phyloP scores from a whole-genome alignment of 2,329 filamentous ascomycete genomes.

The Elsinoe perseae region DNA sequence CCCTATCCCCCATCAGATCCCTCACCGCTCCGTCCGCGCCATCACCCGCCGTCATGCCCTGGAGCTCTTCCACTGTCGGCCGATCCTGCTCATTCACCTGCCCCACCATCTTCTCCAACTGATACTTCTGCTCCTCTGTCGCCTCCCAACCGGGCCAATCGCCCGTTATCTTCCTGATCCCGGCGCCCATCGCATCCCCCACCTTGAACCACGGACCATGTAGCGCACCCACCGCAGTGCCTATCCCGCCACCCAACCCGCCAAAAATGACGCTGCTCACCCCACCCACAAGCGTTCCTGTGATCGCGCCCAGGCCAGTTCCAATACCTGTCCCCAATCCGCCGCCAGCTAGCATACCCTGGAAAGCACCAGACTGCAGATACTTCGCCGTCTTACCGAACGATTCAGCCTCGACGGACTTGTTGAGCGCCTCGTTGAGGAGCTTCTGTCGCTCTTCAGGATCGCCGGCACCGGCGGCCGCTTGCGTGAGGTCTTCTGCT shows the following conservation, averaged over 20 bases:
- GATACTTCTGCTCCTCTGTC: slow-evolving; percentile 29
- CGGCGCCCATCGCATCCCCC: slow-evolving; percentile 31
- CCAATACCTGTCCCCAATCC: slow-evolving; percentile 32
- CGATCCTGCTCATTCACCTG: slow-evolving; percentile 30
- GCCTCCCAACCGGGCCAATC: slow-evolving; percentile 32
- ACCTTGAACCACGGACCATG: slow-evolving; percentile 31
- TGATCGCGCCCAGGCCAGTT: slow-evolving; percentile 30
- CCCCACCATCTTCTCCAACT: slow-evolving; percentile 33
- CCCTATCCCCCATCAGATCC: neutral
- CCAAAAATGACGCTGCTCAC: slow-evolving; percentile 29
- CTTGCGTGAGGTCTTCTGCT: slow-evolving; percentile 34
- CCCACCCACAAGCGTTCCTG: slow-evolving; percentile 31
- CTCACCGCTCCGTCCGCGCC: neutral
- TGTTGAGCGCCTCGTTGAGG: slow-evolving; percentile 34
- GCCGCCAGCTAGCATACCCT: slow-evolving; percentile 34
- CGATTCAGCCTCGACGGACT: slow-evolving; percentile 35
- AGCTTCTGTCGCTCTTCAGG: slow-evolving; percentile 33
- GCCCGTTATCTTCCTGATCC: slow-evolving; percentile 29
- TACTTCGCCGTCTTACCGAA: slow-evolving; percentile 37
- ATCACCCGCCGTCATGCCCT: slow-evolving; percentile 28
- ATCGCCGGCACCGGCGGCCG: slow-evolving; percentile 34
- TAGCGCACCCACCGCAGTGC: slow-evolving; percentile 32
- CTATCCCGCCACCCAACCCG: slow-evolving; percentile 30
- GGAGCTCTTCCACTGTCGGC: slow-evolving; percentile 29
- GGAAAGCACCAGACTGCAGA: slow-evolving; percentile 33